Evolutionary conservation across 495 filamentous ascomycete species (phyloP).

Genomic region (Astrocystis sublimbata): DNA sequence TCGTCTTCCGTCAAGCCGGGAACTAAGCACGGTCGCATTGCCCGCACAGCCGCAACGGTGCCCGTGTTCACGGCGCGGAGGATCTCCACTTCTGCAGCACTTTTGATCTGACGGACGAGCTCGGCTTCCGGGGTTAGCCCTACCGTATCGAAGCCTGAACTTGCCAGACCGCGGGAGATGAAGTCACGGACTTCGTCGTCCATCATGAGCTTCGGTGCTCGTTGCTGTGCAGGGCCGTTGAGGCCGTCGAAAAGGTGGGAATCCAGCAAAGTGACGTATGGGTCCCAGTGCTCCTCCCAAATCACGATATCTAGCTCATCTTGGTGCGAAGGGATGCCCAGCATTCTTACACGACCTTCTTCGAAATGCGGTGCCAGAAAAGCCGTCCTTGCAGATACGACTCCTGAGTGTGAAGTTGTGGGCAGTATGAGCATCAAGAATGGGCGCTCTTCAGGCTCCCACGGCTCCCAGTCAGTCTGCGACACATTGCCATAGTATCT

Average conservation of each 20-base stretch:
- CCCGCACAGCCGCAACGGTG: conserved; percentile 55
- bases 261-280: conserved; percentile 47
- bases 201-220: conserved; percentile 49
- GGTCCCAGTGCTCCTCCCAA: conserved; percentile 62
- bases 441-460: conserved; percentile 61
- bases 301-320: conserved; percentile 44
- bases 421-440: conserved; percentile 58
- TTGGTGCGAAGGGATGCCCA: conserved; percentile 51
- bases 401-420: conserved; percentile 28
- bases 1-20: conserved; percentile 54
- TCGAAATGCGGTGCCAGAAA: conserved; percentile 58
- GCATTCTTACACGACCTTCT: conserved; percentile 51
- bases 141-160: conserved; percentile 48
- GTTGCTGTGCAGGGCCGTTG: not conserved
- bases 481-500: conserved; percentile 57
- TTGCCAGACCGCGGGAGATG: conserved; percentile 50
- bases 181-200: conserved; percentile 62
- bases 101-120: conserved; percentile 54
- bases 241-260: conserved; percentile 29
- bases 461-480: conserved; percentile 58
- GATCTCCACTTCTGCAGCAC: conserved; percentile 48
- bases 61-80: conserved; percentile 59
- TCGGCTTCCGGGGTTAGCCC: conserved; percentile 51
- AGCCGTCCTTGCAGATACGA: conserved; percentile 47
- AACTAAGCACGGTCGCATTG: conserved; percentile 54